Base-by-base conservation (phyloP, 805 yeast genomes). In the Candida dajiaensis region DNA sequence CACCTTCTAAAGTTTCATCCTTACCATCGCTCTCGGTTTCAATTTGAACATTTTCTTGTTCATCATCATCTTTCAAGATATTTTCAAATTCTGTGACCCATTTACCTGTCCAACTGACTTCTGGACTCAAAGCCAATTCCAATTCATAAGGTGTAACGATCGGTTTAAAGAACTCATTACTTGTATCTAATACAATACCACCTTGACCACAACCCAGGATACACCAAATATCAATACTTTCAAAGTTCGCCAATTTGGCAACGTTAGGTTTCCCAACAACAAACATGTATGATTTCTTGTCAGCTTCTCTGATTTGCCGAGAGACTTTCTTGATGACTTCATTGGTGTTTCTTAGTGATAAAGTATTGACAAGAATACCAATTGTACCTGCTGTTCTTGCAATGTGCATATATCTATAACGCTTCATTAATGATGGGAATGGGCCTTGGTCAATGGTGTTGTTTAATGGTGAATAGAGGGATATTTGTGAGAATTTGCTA, bases 251-350 rank as follows among this genome's bases (percentile, higher is more conserved):
- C 43, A 94, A 71, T 59, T 94, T 94, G 22, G 99, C 96, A 18
- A 94, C 97, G 59, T 94, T 94, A 10, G 98, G 98, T 64, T 94
- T 94, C 11, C 99, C 99, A 4, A 94, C 98, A 4, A 90, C 98
- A 68, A 94, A 89, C 61, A 89, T 77, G 61, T 94, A 94, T 54
- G 87, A 92, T 60, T 94, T 94, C 66, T 94, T 94, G 2, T 87
- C 97, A 0, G 92, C 89, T 4, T 70, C 72, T 43, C 73, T 76
- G 48, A 94, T 78, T 65, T 84, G 75, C 22, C 69, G 62, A 15
- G 79, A 76, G 8, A 89, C 76, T 29, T 71, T 70, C 45, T 81
- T 78, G 44, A 92, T 71, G 31, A 92, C 67, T n/a, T 63, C 71
- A 44, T 80, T 77, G 6, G 96, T 86, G 58, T 87, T 85, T 35